phyloP scores from a whole-genome alignment of 2,329 filamentous ascomycete genomes.

The Aspergillus fijiensis region DNA sequence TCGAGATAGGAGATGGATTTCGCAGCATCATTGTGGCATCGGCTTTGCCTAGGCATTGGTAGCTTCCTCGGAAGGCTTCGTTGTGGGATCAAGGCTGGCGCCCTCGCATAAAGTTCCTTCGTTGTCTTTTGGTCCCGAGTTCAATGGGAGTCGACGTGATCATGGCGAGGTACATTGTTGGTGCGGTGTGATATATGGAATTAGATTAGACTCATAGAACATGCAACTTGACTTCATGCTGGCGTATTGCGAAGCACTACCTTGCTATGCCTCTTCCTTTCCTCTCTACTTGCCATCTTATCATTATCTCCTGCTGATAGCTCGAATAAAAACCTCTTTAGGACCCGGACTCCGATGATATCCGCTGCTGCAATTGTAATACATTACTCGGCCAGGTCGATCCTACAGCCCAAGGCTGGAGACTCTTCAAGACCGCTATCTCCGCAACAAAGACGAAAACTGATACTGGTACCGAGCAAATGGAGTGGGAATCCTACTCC shows the following conservation, averaged over 20 bases:
- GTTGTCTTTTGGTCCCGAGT: conserved; percentile 23
- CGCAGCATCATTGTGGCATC: conserved; percentile 12
- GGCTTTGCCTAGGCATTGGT: neutral
- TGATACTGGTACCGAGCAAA: conserved; percentile 28
- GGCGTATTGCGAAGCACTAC: neutral
- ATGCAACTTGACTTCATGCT: neutral
- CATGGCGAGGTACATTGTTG: conserved; percentile 36
- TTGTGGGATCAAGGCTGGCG: conserved; percentile 15
- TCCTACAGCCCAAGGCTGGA: conserved; percentile 44
- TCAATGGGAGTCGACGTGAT: conserved; percentile 34
- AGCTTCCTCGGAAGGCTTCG: conserved; percentile 13
- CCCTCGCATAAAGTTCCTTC: conserved; percentile 24
- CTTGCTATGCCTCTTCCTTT: neutral
- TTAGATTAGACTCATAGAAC: neutral
- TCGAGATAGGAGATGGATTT: conserved; percentile 35
- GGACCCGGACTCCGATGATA: conserved; percentile 17
- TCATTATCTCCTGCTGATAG: conserved; percentile 17
- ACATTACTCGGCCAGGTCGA: conserved; percentile 42
- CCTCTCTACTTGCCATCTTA: neutral
- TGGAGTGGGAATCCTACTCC: conserved; percentile 32
- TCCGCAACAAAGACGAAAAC: conserved; percentile 15
- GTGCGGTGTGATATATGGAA: neutral
- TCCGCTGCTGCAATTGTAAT: conserved; percentile 35
- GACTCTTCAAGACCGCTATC: conserved; percentile 53
- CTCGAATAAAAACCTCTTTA: conserved; percentile 31